Evolutionary conservation across 805 yeast genomes (phyloP).

Genomic region (Lipomyces orientalis): DNA sequence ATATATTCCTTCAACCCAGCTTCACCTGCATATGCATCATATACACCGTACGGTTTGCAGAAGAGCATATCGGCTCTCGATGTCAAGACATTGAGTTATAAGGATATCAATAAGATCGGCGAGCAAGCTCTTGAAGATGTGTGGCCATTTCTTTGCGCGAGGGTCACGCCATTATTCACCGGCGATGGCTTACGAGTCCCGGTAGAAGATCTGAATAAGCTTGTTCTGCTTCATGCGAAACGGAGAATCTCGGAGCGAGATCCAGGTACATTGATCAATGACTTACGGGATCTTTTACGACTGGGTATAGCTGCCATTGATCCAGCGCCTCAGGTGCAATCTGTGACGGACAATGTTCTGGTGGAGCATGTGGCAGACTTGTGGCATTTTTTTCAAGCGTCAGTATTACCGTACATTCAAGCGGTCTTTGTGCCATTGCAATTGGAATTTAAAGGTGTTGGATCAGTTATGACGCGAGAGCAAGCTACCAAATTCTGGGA

Average conservation of each 20-base stretch:
- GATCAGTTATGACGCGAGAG: conserved; percentile 48
- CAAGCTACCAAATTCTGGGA: conserved; percentile 49
- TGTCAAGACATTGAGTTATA: conserved; percentile 30
- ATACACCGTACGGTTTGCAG: conserved; percentile 38
- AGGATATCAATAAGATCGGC: conserved; percentile 45
- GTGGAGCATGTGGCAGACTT: conserved; percentile 41
- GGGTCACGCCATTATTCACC: conserved; percentile 55
- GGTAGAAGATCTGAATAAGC: conserved; percentile 61
- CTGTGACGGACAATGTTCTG: conserved; percentile 42
- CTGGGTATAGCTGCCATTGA: conserved; percentile 37
- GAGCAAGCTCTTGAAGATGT: conserved; percentile 53
- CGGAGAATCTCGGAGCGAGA: conserved; percentile 49
- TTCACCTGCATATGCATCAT: conserved; percentile 42
- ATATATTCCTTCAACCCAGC: conserved; percentile 51
- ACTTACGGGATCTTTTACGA: conserved; percentile 53
- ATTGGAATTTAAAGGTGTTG: conserved; percentile 54
- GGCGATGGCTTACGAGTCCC: conserved; percentile 58
- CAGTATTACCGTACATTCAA: conserved; percentile 61
- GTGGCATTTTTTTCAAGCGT: conserved; percentile 57
- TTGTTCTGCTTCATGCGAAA: conserved; percentile 52
- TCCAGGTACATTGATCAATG: conserved; percentile 50
- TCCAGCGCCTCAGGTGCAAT: conserved; percentile 46
- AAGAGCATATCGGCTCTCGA: conserved; percentile 43
- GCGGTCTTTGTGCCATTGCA: conserved; percentile 68
- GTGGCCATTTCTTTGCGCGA: conserved; percentile 54